Base-by-base conservation (phyloP, 2,329 filamentous ascomycete species). In the Monosporascus sp. region DNA sequence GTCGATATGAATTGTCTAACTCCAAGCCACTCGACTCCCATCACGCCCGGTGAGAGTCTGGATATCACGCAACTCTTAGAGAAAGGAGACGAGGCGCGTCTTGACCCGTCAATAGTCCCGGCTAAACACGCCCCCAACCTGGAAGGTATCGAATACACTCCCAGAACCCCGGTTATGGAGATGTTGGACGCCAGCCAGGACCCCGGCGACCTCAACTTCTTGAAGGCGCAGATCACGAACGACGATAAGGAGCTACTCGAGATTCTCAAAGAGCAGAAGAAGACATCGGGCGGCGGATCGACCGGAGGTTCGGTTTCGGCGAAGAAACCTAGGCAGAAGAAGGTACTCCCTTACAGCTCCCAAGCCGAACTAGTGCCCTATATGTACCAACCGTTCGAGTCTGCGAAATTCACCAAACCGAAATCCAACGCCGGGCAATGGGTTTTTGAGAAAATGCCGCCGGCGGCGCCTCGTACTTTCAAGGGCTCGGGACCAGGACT, bases 1-100 rank as follows among this genome's bases (percentile, higher is more conserved):
- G 95, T 99, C 4, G 88, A 99, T 68, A 96, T 99, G 90, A 89
- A 96, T 65, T 99, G 94, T 68, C 73, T 97, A 44, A 99, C 94
- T 0, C 94, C 94, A 1, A 94, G 88, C 44, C 89, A 99, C 69
- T 80, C 81, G 0, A 78, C 80, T 0, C 78, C 86, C 31, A 97
- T 99, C 42, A 80, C 89, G 0, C 87, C 85, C 2, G 94, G 95
- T 37, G 92, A 97, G 71, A 91, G 84, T 55, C 70, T 99, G 8
- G 92, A 96, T 66, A 96, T 99, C 51, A 67, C 71, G 3, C 71
- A 85, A n/a, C 79, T 99, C 1, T 81, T 99, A 2, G 79, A 79
- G 1, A 94, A 89, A 68, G 88, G 89, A 5, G 61, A 79, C 0
- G 68, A 77, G 20, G 90, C 93, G 0, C 77, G 70, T 34, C 79